Evolutionary conservation across 768 basidiomycete species (phyloP), one percentile per base, ranked within the genome.

Genomic region (Rhodosporidiobolus sp.): DNA sequence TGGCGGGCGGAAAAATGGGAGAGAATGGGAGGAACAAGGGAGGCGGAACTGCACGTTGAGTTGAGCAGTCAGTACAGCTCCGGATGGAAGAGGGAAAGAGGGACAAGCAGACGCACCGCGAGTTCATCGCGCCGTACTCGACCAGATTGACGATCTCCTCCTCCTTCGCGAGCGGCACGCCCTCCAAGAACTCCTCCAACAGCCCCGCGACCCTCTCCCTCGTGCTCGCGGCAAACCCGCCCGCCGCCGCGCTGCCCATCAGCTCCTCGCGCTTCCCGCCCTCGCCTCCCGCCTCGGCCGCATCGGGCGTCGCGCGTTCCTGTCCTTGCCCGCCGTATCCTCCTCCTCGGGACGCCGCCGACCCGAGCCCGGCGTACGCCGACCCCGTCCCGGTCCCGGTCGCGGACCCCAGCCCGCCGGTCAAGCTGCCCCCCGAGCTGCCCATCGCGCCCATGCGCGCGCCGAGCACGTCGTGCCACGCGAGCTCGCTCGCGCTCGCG

Each of bases 101-200:
- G n/a, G n/a, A n/a, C 16, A 38, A 28, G 24, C 34, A 49, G 8
- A 38, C 64, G 35, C n/a, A 74, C 38, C 65, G 45, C 52, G 67
- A 70, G 32, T 77, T 73, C 26, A 71, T 45, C 53, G 74, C 71
- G 4, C 78, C 76, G 30, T 76, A 78, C 71, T 78, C 78, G 67
- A 76, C 78, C 30, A 77, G 38, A 12, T 61, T 32, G 19, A 77
- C 52, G 26, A 34, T 22, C 8, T 65, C 54, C 3, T 70, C 71
- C 1, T 49, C 62, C 52, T 35, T 49, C 0, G 35, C 50, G 35
- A 73, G 55, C 17, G 76, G 74, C 17, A 76, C 69, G 2, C 17
- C 57, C 6, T 46, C 50, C 10, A 72, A 12, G 24, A 65, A 38
- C 14, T 63, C 60, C 55, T 49, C 46, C 34, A 76, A 45, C 30